Percentiles rank a stretch among this genome's conserved stretches.
These are phyloP conservation scores for Apium graveolens DNA, from an alignment of 129 eudicot genomes.

Conservation along the genomic window DNA sequence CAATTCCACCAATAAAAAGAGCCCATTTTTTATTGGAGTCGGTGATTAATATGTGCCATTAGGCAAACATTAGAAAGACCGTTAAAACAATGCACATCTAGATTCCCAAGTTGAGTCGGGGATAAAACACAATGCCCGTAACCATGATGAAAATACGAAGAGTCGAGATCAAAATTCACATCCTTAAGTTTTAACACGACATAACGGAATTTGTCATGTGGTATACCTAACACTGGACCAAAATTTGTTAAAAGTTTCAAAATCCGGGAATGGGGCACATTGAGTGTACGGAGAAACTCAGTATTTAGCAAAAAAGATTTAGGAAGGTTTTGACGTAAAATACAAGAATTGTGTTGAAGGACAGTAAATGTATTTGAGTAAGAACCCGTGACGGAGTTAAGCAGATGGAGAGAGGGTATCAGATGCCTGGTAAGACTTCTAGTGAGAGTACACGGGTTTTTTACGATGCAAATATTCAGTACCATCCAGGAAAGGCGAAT, in stretches of 20 bases:
- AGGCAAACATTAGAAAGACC: too few species aligned
- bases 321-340: not conserved
- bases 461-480: too few species aligned
- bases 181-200: not conserved
- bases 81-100: not conserved
- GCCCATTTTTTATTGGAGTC: too few species aligned
- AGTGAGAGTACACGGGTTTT: not conserved
- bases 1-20: too few species aligned
- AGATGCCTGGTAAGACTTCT: not conserved
- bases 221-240: not conserved
- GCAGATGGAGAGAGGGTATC: not conserved
- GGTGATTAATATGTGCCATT: too few species aligned
- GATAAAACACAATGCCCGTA: not conserved
- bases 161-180: constrained; percentile 2
- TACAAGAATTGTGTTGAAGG: not conserved
- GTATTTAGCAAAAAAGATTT: not conserved
- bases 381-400: not conserved
- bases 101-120: constrained; percentile 1
- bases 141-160: not conserved
- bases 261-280: not conserved
- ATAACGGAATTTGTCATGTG: not conserved
- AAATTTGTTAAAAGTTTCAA: not conserved
- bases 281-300: not conserved
- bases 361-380: not conserved
- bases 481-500: too few species aligned